Base-by-base conservation (phyloP, 2,329 filamentous ascomycete genomes). In the Bipolaris gigantea region DNA sequence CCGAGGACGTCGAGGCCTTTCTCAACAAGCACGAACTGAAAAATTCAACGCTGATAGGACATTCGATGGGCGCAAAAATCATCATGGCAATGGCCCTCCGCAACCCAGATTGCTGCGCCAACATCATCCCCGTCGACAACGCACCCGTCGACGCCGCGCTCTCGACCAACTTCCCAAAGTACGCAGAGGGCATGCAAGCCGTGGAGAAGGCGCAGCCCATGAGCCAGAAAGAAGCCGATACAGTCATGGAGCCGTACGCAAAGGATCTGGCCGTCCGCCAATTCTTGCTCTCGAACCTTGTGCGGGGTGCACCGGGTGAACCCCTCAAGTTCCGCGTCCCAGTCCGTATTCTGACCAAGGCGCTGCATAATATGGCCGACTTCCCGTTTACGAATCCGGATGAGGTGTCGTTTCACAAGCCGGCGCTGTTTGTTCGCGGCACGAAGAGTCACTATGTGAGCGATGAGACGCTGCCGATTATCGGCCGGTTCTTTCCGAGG, bases 41-140 rank as follows among this genome's bases (percentile, higher is more conserved):
- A 40, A 79, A 89, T 25, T 81, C 87, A 2, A 91, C 89, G 0
- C 77, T 97, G 25, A 94, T 97, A 66, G 93, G 93, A 0, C 94
- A 97, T 76, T 96, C 91, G 1, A 97, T 97, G 93, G 93, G 94
- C 59, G 93, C 93, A 42, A 97, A 97, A 79, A 87, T 89, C 2
- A 91, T 90, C 64, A 97, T 97, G 93, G 81, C 89, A 0, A 79
- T 97, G 54, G 91, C 91, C 3, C 83, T 97, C 33, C 80, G 83
- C 39, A 81, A 85, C 0, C 90, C 90, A 0, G 78, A 84, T 5
- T 77, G 86, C 2, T 81, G 96, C 54, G 80, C 82, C 15, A 85
- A 88, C 64, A 78, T 97, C 47, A 83, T 97, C 25, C 83, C 91
- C 1, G 92, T 97, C 11, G 93, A 97, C 77, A 97, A 97, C 71